These are phyloP conservation scores for Akanthomyces uredinophilus DNA, from an alignment of 2,329 filamentous ascomycete genomes.

Conservation along the genomic window DNA sequence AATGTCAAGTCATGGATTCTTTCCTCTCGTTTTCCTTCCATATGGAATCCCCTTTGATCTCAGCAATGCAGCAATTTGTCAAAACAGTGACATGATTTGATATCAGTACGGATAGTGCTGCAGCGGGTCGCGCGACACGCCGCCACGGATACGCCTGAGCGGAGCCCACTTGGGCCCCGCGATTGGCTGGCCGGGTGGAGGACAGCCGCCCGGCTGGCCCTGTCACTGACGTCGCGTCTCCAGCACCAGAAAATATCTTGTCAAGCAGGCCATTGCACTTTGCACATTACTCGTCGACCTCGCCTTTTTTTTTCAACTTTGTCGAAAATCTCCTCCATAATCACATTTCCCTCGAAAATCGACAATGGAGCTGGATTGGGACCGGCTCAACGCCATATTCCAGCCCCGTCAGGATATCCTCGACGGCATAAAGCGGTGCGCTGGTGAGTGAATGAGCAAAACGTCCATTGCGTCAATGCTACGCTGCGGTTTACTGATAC, in stretches of 20 bases:
- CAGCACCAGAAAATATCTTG: neutral
- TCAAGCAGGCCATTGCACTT: neutral
- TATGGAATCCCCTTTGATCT: too few species aligned
- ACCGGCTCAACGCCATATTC: constrained; percentile 49
- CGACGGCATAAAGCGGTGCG: constrained; percentile 46
- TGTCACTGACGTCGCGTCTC: constrained; percentile 11
- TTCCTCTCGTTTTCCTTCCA: too few species aligned
- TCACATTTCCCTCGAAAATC: constrained; percentile 26
- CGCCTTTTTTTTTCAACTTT: neutral
- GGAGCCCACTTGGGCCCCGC: neutral
- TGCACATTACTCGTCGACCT: neutral
- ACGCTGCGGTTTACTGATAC: neutral
- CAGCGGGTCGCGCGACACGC: neutral
- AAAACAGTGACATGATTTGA: too few species aligned
- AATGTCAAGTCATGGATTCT: too few species aligned
- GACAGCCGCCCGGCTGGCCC: neutral
- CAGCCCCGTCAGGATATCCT: constrained; percentile 52
- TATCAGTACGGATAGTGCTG: neutral
- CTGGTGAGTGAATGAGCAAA: constrained; percentile 36
- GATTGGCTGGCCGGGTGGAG: neutral
- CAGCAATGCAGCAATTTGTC: too few species aligned
- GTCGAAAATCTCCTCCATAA: neutral
- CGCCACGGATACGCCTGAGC: neutral
- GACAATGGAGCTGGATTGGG: constrained; percentile 41
- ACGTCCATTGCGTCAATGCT: neutral